phyloP scores from a whole-genome alignment of 2,329 filamentous ascomycete species.

The Talaromyces sp. region DNA sequence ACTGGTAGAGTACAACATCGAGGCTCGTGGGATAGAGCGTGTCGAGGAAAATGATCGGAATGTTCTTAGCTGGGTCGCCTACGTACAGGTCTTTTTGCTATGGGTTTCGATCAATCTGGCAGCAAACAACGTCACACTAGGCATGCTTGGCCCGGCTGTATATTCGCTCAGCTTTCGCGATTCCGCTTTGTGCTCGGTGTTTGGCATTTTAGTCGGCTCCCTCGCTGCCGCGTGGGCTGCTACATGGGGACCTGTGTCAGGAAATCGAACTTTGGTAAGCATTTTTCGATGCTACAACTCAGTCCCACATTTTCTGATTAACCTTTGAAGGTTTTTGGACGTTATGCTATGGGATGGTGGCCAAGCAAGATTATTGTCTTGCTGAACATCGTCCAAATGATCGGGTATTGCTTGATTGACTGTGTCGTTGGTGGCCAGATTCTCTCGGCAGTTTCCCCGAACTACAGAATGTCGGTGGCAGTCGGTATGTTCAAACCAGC shows the following conservation, averaged over 20 bases:
- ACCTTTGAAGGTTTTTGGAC: conserved; percentile 45
- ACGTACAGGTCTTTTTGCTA: conserved; percentile 52
- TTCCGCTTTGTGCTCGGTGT: conserved; percentile 51
- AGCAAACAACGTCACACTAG: conserved; percentile 61
- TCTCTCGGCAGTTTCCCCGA: conserved; percentile 57
- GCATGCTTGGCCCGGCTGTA: conserved; percentile 56
- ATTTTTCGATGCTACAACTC: not conserved
- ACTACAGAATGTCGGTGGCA: conserved; percentile 55
- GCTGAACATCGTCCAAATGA: conserved; percentile 58
- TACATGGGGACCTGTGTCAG: conserved; percentile 57
- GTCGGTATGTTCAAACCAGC: conserved; percentile 45
- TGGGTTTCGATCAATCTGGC: conserved; percentile 61
- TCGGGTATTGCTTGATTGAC: conserved; percentile 60
- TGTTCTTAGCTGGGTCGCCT: conserved; percentile 47
- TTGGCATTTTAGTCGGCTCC: conserved; percentile 53
- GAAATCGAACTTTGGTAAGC: conserved; percentile 56
- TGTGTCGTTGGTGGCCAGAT: conserved; percentile 65
- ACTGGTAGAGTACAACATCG: conserved; percentile 44
- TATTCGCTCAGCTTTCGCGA: conserved; percentile 57
- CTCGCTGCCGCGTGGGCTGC: conserved; percentile 56
- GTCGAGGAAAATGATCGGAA: conserved; percentile 53
- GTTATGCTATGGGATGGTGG: conserved; percentile 62
- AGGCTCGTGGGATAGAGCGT: conserved; percentile 57
- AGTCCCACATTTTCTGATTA: not conserved
- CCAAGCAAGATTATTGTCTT: conserved; percentile 59